A percentile compares a stretch with the other conserved stretches of the same genome.
phyloP scores from a whole-genome alignment of 345 rosid genomes.

The Limnanthes douglasii region DNA sequence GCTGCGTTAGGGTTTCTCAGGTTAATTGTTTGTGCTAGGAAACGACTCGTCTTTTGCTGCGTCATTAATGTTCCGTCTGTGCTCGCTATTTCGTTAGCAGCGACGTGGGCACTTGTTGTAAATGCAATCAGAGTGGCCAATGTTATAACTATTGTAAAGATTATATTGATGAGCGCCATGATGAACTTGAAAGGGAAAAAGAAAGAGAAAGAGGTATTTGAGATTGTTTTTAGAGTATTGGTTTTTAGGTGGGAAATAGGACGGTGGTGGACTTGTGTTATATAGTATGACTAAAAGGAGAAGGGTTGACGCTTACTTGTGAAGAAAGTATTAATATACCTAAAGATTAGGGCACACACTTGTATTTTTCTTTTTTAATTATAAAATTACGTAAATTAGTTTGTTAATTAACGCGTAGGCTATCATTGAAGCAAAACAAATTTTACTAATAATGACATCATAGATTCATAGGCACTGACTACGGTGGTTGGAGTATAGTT shows the following conservation, averaged over 20 bases:
- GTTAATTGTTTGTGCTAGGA: conserved; percentile 23
- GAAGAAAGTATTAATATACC: conserved; percentile 4
- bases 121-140: conserved; percentile 27
- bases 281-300: conserved; percentile 7
- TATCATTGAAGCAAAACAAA: not conserved
- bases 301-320: conserved; percentile 41
- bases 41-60: conserved; percentile 31
- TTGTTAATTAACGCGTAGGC: not conserved
- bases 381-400: not conserved
- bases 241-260: not conserved
- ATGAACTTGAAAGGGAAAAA: not conserved
- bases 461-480: no score
- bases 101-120: conserved; percentile 12
- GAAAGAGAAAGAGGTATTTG: not conserved
- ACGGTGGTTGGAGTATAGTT: no score
- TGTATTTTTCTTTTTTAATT: not conserved
- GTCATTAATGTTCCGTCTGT: not conserved
- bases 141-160: conserved; percentile 28
- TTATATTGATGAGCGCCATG: conserved; percentile 21
- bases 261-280: conserved; percentile 12
- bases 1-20: conserved; percentile 49
- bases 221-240: not conserved
- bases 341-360: not conserved
- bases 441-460: not conserved
- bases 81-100: conserved; percentile 3